Conservation (phyloP, 2,329 filamentous ascomycete genomes). For the Xylariomycetidae sp. region DNA sequence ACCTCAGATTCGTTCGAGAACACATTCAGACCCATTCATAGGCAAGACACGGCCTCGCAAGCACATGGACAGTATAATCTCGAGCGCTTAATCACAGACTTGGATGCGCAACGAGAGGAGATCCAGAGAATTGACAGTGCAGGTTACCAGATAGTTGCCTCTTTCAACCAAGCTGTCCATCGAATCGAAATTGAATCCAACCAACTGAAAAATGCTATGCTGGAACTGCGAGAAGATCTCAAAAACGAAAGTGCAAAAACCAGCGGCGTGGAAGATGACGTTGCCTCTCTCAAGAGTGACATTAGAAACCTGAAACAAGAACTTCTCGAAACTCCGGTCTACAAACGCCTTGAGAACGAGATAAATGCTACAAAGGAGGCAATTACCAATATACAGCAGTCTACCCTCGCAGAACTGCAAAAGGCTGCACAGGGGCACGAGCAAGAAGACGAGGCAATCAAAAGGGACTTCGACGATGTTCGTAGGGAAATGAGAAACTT, state of each 20-base stretch:
- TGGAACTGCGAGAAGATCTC: conserved; percentile 21
- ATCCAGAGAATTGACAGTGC: conserved; percentile 33
- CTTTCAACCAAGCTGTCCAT: conserved; percentile 29
- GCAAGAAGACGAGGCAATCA: conserved; percentile 7
- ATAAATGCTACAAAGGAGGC: conserved; percentile 8
- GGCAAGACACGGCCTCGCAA: too few relatives aligned
- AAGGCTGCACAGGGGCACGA: conserved; percentile 4
- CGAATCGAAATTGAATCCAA: conserved; percentile 31
- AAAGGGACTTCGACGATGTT: conserved; percentile 5
- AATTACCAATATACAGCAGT: conserved; percentile 19
- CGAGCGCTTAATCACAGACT: conserved; percentile 26
- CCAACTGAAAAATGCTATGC: conserved; percentile 26
- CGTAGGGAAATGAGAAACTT: conserved; percentile 4
- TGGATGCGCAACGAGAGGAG: conserved; percentile 30
- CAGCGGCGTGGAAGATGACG: conserved; percentile 15
- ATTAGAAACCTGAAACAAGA: conserved; percentile 14
- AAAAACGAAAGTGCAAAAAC: conserved; percentile 2
- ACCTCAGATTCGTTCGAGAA: too few relatives aligned
- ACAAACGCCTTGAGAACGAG: conserved; percentile 9
- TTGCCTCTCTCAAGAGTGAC: conserved; percentile 23
- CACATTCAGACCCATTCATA: too few relatives aligned
- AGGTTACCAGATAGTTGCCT: conserved; percentile 32
- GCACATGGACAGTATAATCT: too few relatives aligned
- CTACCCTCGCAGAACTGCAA: conserved; percentile 10
- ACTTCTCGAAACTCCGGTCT: conserved; percentile 4